A percentile compares a stretch with the other conserved stretches of the same genome.
phyloP scores from a whole-genome alignment of 345 rosid species.

The Turnera subulata region DNA sequence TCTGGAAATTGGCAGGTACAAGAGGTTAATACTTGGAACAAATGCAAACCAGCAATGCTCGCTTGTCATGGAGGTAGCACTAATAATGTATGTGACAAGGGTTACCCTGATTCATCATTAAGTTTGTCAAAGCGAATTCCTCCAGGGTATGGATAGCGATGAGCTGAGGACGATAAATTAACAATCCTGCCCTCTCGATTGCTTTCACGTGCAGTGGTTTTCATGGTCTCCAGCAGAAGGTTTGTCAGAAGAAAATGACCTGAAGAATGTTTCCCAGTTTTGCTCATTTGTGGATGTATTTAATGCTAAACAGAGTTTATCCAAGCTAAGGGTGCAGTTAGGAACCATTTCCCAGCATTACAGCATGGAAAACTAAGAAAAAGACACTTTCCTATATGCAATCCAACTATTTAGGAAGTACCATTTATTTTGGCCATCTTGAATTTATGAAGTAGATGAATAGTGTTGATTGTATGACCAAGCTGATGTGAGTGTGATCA shows the following conservation, averaged over 20 bases:
- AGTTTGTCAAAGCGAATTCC: slow-evolving; percentile 43
- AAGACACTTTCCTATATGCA: too few relatives aligned
- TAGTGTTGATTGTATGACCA: too few relatives aligned
- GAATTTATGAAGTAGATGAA: too few relatives aligned
- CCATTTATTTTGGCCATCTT: too few relatives aligned
- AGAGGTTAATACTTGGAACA: too few relatives aligned
- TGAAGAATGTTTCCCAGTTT: slow-evolving; percentile 14
- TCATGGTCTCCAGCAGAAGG: slow-evolving; percentile 46
- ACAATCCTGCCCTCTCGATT: slow-evolving; percentile 45
- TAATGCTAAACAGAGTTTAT: background rate
- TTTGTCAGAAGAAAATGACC: slow-evolving; percentile 56
- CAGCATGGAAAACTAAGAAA: too few relatives aligned
- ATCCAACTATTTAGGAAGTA: too few relatives aligned
- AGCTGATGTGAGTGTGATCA: too few relatives aligned
- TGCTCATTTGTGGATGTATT: too few relatives aligned
- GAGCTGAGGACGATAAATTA: slow-evolving; percentile 35
- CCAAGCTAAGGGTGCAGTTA: background rate
- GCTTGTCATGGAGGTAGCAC: too few relatives aligned
- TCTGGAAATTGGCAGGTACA: slow-evolving; percentile 23
- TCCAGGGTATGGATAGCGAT: slow-evolving; percentile 33
- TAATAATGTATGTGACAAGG: background rate
- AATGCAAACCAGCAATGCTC: too few relatives aligned
- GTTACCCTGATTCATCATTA: slow-evolving; percentile 40
- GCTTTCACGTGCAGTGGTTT: slow-evolving; percentile 37
- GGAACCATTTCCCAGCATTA: background rate